Conservation (phyloP, 495 filamentous ascomycete species). For the Penicillium atrosanguineum region DNA sequence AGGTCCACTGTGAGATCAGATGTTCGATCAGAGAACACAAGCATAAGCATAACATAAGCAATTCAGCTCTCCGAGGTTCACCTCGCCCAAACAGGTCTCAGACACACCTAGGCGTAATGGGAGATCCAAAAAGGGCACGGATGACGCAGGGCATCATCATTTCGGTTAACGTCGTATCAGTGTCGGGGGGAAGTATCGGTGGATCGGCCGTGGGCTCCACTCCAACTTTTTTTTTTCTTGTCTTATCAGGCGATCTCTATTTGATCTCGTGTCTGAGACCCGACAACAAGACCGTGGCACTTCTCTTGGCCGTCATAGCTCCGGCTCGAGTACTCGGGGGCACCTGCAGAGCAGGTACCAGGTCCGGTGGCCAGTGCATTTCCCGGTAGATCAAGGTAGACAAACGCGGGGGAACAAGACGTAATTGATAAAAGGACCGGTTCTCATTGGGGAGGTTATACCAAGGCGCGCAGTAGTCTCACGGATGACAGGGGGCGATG, state of each 20-base stretch:
- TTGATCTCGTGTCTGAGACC: background rate
- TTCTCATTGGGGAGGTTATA: constrained; percentile 4
- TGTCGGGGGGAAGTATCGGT: background rate
- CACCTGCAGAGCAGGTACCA: background rate
- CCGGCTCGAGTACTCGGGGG: background rate
- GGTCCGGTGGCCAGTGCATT: background rate
- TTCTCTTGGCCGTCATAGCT: background rate
- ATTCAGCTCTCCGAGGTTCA: no score
- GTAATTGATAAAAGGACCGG: constrained; percentile 7
- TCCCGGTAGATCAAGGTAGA: constrained; percentile 12
- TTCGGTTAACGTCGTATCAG: constrained; percentile 2
- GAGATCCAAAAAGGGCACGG: background rate
- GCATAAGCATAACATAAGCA: no score
- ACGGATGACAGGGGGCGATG: background rate
- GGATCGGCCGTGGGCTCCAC: constrained; percentile 1
- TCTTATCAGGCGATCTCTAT: constrained; percentile 6
- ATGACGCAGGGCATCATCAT: background rate
- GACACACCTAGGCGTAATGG: no score
- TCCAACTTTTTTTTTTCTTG: constrained; percentile 1
- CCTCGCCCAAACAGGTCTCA: no score
- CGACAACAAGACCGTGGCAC: background rate
- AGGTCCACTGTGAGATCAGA: no score
- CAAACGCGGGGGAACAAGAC: background rate
- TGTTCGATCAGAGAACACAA: no score
- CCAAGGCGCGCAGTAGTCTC: background rate